phyloP scores from a whole-genome alignment of 192 early-diverging fungal species.

The Ambispora gerdemannii region DNA sequence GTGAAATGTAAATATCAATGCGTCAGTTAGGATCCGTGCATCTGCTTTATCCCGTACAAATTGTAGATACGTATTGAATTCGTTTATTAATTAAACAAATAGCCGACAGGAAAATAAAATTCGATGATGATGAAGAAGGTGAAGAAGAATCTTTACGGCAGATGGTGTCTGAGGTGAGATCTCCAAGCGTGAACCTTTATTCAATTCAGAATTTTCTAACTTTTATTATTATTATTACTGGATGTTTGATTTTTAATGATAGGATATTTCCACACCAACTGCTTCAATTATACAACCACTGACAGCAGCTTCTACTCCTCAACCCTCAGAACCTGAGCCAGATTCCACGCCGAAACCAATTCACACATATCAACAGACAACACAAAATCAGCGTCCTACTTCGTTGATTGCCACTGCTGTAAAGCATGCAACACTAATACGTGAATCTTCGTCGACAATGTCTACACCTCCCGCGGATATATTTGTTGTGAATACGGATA shows the following conservation, averaged over 20 bases:
- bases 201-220: not conserved
- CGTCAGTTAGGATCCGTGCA: not conserved
- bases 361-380: not conserved
- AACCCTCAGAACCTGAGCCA: constrained; percentile 24
- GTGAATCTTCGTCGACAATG: constrained; percentile 17
- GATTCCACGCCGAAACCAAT: not conserved
- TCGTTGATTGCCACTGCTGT: not conserved
- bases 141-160: constrained; percentile 21
- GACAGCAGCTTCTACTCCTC: constrained; percentile 27
- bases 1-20: constrained; percentile 37
- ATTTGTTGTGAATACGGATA: not conserved
- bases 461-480: constrained; percentile 8
- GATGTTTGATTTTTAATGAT: not conserved
- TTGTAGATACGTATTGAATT: not conserved
- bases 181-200: not conserved
- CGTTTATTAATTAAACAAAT: too few relatives aligned
- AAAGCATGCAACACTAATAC: constrained; percentile 14
- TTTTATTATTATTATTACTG: not conserved
- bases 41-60: not conserved
- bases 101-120: constrained; percentile 43
- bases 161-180: not conserved
- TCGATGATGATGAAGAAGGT: constrained; percentile 44
- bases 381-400: not conserved
- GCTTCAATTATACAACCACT: constrained; percentile 19
- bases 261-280: constrained; percentile 28